These are phyloP conservation scores for Typha latifolia DNA, from an alignment of 176 grass and related monocot species.

Conservation along the genomic window DNA sequence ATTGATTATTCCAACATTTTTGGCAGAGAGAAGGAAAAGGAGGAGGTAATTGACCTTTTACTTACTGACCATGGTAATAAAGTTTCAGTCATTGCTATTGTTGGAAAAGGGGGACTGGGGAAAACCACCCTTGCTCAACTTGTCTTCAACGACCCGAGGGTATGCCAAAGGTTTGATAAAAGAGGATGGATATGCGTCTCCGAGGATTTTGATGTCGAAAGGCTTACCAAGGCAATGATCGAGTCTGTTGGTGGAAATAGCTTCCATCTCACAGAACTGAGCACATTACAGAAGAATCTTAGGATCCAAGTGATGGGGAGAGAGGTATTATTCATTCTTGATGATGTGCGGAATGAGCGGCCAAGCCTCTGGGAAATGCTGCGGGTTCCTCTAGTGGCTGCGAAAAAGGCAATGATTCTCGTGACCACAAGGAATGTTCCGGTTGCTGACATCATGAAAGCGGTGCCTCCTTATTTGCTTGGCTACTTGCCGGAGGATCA, in stretches of 20 bases:
- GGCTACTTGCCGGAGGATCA: background rate
- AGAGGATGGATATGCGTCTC: too few relatives aligned
- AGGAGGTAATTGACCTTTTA: background rate
- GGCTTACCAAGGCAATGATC: background rate
- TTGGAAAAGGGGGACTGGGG: too few relatives aligned
- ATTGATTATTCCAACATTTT: background rate
- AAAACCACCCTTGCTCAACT: conserved; percentile 10
- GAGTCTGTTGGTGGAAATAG: conserved; percentile 9
- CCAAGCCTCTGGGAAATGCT: background rate
- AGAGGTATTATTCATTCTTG: background rate
- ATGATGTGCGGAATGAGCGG: background rate
- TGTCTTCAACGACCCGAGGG: background rate
- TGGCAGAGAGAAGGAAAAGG: background rate
- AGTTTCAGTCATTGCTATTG: conserved; percentile 17
- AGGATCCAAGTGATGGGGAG: background rate
- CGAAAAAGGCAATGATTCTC: background rate
- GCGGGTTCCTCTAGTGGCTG: background rate
- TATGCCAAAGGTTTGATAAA: too few relatives aligned
- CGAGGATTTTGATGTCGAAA: too few relatives aligned
- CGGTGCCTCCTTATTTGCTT: background rate
- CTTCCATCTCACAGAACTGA: background rate
- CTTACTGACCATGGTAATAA: background rate
- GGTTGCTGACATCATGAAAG: background rate
- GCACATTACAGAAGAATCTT: background rate
- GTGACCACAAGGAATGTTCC: background rate